Evolutionary conservation across 805 yeast species (phyloP).

Genomic region (Teunomyces atbi): DNA sequence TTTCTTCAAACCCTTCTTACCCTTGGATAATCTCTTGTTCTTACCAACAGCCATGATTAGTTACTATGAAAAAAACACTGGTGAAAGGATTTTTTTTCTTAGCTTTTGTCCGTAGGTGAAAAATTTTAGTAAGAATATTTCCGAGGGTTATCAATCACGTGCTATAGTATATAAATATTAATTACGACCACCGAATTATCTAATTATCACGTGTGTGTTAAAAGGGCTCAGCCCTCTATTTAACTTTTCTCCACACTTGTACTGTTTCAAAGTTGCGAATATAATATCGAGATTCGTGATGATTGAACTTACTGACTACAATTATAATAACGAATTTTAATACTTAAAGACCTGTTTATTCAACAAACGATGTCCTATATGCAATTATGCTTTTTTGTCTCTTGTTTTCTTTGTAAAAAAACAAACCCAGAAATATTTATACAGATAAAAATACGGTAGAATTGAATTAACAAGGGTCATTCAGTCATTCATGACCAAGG

Average conservation of each 20-base stretch:
- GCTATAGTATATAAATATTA: not conserved
- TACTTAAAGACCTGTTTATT: slow-evolving; percentile 36
- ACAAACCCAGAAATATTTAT: slow-evolving; percentile 9
- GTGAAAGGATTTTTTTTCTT: not conserved
- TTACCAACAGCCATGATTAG: slow-evolving; percentile 47
- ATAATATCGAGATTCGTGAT: no score
- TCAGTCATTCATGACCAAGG: slow-evolving; percentile 42
- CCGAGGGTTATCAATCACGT: not conserved
- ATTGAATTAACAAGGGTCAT: slow-evolving; percentile 17
- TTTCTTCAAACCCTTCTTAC: slow-evolving; percentile 98
- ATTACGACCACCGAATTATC: not conserved
- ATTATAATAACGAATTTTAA: not conserved
- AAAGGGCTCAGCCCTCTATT: slow-evolving; percentile 1
- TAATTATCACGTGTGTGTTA: not conserved
- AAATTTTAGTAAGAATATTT: slow-evolving; percentile 1
- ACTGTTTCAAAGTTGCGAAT: no score
- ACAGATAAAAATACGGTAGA: slow-evolving; percentile 10
- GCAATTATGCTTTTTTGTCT: slow-evolving; percentile 16
- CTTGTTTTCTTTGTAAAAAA: slow-evolving; percentile 9
- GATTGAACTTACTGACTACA: no score
- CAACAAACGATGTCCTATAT: slow-evolving; percentile 43
- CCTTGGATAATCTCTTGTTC: slow-evolving; percentile 84
- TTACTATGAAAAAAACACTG: slow-evolving; percentile 3
- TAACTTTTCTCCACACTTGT: not conserved
- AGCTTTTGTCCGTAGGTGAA: slow-evolving; percentile 1